Percentiles rank a stretch among this genome's conserved stretches.
Evolutionary conservation across 2,329 filamentous ascomycete species (phyloP).

Genomic region (Thielaviopsis punctulata): DNA sequence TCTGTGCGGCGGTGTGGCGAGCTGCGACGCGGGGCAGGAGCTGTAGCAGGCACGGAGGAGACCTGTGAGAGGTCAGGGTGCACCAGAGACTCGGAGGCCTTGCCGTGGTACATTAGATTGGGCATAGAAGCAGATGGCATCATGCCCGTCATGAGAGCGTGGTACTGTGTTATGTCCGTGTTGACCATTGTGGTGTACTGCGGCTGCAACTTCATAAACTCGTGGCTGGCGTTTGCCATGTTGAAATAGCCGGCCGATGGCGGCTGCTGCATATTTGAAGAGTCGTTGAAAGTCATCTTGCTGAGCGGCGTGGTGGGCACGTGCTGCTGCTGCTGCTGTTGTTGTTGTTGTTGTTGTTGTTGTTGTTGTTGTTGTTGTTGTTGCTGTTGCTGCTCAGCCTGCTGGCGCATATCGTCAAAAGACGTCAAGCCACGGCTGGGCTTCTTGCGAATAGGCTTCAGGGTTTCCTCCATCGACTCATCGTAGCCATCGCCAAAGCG

Average conservation of each 20-base stretch:
- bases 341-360: not conserved
- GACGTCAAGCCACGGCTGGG: slow-evolving; percentile 29
- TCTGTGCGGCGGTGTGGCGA: slow-evolving; percentile 37
- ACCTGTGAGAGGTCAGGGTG: not conserved
- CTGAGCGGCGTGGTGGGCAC: slow-evolving; percentile 12
- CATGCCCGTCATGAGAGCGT: slow-evolving; percentile 10
- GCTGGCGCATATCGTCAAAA: slow-evolving; percentile 42
- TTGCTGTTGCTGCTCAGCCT: slow-evolving; percentile 28
- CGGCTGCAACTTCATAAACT: slow-evolving; percentile 25
- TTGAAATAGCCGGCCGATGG: slow-evolving; percentile 40
- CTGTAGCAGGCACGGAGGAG: not conserved
- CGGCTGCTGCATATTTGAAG: slow-evolving; percentile 21
- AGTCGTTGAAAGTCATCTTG: slow-evolving; percentile 28
- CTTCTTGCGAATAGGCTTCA: slow-evolving; percentile 34
- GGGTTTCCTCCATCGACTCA: slow-evolving; percentile 48
- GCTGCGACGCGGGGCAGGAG: slow-evolving; percentile 13
- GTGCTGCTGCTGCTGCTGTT: too few relatives aligned
- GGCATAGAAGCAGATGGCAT: slow-evolving; percentile 5
- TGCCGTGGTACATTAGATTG: slow-evolving; percentile 8
- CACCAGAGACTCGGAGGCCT: not conserved
- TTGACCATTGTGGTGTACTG: slow-evolving; percentile 4
- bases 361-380: slow-evolving; percentile 5
- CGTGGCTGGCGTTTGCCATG: slow-evolving; percentile 29
- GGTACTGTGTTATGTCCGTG: slow-evolving; percentile 9
- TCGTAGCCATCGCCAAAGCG: slow-evolving; percentile 45